Base-by-base conservation (phyloP, 768 basidiomycete species). In the Rhizopogon vinicolor region DNA sequence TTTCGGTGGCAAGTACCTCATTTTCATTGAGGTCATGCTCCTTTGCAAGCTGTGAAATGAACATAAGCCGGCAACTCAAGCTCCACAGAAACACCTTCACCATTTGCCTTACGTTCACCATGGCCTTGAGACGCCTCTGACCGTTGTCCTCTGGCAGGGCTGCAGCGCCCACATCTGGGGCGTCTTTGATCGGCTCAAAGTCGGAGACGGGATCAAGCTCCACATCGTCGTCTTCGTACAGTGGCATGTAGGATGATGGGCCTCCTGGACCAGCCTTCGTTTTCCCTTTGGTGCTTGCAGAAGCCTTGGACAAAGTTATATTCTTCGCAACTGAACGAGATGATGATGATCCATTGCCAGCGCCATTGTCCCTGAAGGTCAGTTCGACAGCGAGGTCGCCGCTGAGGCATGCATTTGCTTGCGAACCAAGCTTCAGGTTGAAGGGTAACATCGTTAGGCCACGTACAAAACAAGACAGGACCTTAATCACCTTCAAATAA, bases 401-500 rank as follows among this genome's bases (percentile, higher is more conserved):
- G 9, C 55, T 31, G 35, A 65, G 41, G 43, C 65, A 69, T 6
- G 65, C 65, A 5, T 46, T 35, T 16, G 66, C 68, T 9, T 61
- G 54, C 44, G 18, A 37, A 18, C 65, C 64, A 33, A 56, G 53
- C 55, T 70, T 49, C 41, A 10, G 16, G 29, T 33, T n/a, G 18
- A 29, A 44, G 61, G 40, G 7, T 25, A 25, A 25, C 40, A 64
- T 44, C 16, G 13, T 43, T 37, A 33, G 45, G 19, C 37, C 18
- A 14, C 35, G 7, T 19, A 13, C 6, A 46, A 14, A 33, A 14
- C 31, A 1, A 13, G 28, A 28, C 8, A 13, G 22, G 29, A 37
- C 45, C 18, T 0, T 1, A 19, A 65, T 46, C 53, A 84, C 86
- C 73, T 77, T 71, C 35, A 86, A 62, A 58, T 87, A 87, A 1